phyloP scores from a whole-genome alignment of 2,329 filamentous ascomycete genomes.

The Colletotrichum liaoningense region DNA sequence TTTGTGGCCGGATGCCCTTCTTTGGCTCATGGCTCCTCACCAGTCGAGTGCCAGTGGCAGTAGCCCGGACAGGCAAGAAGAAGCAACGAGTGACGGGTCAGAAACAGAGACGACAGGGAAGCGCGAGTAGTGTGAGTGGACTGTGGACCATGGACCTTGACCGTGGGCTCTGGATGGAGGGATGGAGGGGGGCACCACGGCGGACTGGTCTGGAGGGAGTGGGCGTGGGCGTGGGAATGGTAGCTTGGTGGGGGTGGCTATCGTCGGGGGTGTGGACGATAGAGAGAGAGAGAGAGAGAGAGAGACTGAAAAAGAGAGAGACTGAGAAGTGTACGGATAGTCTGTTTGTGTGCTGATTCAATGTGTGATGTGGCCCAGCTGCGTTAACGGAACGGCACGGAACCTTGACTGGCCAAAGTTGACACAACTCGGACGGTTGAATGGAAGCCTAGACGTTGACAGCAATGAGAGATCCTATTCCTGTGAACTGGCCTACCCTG shows the following conservation, averaged over 20 bases:
- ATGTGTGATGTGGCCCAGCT: background rate
- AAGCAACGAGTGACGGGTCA: constrained; percentile 24
- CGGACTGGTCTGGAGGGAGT: background rate
- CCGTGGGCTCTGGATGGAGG: constrained; percentile 1
- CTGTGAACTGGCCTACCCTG: background rate
- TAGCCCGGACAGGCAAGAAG: constrained; percentile 18
- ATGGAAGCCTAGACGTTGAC: background rate
- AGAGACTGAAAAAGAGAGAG: background rate
- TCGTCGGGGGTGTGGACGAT: background rate
- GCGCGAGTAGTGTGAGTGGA: constrained; percentile 22
- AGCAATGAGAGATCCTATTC: background rate
- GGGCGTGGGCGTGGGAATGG: background rate
- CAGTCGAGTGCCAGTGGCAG: constrained; percentile 24
- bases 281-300: background rate
- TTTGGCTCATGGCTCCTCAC: constrained; percentile 29
- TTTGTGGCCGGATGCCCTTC: constrained; percentile 32
- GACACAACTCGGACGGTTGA: background rate
- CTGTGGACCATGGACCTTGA: constrained; percentile 12
- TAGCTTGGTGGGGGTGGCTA: constrained; percentile 8
- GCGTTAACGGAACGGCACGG: constrained; percentile 17
- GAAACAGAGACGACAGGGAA: constrained; percentile 32
- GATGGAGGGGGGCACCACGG: background rate
- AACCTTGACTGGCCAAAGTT: constrained; percentile 11
- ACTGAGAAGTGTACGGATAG: background rate
- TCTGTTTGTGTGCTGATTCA: constrained; percentile 4